Base-by-base conservation (phyloP, 208 protist genomes). In the Acanthamoeba divionensis region DNA sequence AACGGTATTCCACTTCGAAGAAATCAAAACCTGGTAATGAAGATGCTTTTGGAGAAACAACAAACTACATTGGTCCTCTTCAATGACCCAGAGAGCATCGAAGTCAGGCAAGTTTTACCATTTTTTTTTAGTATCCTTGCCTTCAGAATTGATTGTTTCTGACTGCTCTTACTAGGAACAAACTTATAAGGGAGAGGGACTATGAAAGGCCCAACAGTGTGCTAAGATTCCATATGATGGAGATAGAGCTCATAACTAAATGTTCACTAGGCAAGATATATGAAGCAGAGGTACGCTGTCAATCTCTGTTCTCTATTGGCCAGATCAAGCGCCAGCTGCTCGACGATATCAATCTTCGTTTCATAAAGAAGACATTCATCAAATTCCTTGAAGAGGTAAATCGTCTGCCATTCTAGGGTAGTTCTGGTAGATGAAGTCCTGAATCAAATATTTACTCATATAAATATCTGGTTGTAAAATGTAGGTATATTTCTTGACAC, bases 21-120 rank as follows among this genome's bases (percentile, higher is more conserved):
- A 38, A 87, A 87, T 0, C 79, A 87, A 29, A 87, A 87, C 54
- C 54, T 87, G 48, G 79, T 87, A 38, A 36, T 87, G n/a, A 87
- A 87, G 55, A 62, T 87, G 79, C 36, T 87, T 18, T 45, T 67
- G 54, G 79, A 87, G 55, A 67, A 62, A 18, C 73, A 83, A 36
- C 48, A 83, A 31, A 60, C 21, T 1, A 83, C 73, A 31, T 5
- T 83, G 41, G 73, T 83, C 3, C 73, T 83, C 36, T 83, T 83
- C 73, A 83, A 83, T 36, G 73, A 83, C 8, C 73, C 73, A 18
- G 73, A 83, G 48, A 83, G 73, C 47, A 83, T 83, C 29, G 47
- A 83, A n/a, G 31, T 47, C 73, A 63, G 73, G n/a, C n/a, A n/a
- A n/a, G n/a, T n/a, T n/a, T n/a, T n/a, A n/a, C n/a, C n/a, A n/a